Evolutionary conservation across 2,329 filamentous ascomycete species (phyloP).

Genomic region (Lecanicillium sp.): DNA sequence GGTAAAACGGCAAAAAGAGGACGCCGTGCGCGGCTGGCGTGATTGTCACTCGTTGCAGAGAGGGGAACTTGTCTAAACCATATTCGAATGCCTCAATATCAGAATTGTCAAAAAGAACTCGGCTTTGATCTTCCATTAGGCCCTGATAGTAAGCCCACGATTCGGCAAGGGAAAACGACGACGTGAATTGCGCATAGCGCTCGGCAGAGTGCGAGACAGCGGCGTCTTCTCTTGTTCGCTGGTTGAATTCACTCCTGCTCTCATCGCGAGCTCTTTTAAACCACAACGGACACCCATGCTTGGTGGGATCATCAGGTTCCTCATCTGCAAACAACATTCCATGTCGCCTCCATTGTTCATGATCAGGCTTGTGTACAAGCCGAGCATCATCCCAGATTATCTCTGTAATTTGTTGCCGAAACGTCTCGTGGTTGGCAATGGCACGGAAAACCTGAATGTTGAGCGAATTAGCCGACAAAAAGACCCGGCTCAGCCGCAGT

Average conservation of each 20-base stretch:
- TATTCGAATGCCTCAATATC: slow-evolving; percentile 21
- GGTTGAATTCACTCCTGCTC: no score
- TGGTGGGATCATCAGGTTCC: no score
- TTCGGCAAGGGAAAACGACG: not conserved
- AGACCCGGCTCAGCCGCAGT: slow-evolving; percentile 19
- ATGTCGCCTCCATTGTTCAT: no score
- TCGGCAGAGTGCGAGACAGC: no score
- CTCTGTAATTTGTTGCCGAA: slow-evolving; percentile 23
- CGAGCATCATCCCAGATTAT: slow-evolving; percentile 30
- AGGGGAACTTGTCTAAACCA: slow-evolving; percentile 20
- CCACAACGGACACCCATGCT: no score
- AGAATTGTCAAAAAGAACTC: slow-evolving; percentile 12
- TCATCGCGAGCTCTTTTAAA: no score
- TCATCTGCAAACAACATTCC: no score
- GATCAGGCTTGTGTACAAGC: no score
- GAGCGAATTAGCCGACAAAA: slow-evolving; percentile 28
- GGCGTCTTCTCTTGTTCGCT: no score
- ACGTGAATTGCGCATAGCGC: not conserved
- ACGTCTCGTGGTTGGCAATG: slow-evolving; percentile 25
- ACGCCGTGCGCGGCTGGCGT: slow-evolving; percentile 27
- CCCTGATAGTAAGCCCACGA: not conserved
- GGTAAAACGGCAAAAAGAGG: slow-evolving; percentile 21
- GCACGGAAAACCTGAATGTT: slow-evolving; percentile 27
- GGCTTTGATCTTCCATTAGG: not conserved
- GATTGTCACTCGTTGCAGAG: slow-evolving; percentile 22